Conservation (phyloP, 495 filamentous ascomycete species). For the Penicillium bialowiezense region DNA sequence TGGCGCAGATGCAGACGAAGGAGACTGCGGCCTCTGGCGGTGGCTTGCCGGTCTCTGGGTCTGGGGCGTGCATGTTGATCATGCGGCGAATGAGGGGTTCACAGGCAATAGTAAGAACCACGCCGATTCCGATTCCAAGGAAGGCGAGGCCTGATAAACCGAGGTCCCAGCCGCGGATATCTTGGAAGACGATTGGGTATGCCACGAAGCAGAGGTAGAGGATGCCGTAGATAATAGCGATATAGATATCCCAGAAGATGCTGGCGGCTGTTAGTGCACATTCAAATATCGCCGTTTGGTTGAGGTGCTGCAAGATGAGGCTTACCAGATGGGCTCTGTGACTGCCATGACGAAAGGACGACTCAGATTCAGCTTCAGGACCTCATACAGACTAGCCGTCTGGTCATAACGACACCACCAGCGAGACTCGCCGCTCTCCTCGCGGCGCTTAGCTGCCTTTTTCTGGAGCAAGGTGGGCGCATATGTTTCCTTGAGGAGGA, state of each 20-base stretch:
- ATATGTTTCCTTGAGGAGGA: conserved; percentile 71
- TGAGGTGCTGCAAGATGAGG: too few relatives aligned
- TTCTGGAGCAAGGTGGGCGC: conserved; percentile 66
- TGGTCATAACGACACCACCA: conserved; percentile 79
- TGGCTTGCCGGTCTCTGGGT: conserved; percentile 64
- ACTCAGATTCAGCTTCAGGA: conserved; percentile 68
- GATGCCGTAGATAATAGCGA: conserved; percentile 64
- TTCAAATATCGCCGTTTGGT: too few relatives aligned
- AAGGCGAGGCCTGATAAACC: conserved; percentile 71
- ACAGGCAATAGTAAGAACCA: conserved; percentile 58
- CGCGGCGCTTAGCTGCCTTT: conserved; percentile 65
- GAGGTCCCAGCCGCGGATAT: conserved; percentile 68
- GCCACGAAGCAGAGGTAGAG: conserved; percentile 86
- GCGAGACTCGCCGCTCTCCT: conserved; percentile 69
- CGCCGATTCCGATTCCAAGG: conserved; percentile 71
- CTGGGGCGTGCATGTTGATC: conserved; percentile 65
- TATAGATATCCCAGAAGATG: conserved; percentile 76
- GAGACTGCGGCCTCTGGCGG: conserved; percentile 73
- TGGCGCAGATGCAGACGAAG: conserved; percentile 66
- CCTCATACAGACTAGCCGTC: conserved; percentile 47
- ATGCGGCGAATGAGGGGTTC: conserved; percentile 72
- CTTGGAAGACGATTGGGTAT: conserved; percentile 72
- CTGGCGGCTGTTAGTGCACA: conserved; percentile 25
- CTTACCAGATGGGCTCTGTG: conserved; percentile 78
- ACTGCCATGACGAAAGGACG: conserved; percentile 75